Base-by-base conservation (phyloP, 2,329 filamentous ascomycete genomes). In the Monosporascus sp. region DNA sequence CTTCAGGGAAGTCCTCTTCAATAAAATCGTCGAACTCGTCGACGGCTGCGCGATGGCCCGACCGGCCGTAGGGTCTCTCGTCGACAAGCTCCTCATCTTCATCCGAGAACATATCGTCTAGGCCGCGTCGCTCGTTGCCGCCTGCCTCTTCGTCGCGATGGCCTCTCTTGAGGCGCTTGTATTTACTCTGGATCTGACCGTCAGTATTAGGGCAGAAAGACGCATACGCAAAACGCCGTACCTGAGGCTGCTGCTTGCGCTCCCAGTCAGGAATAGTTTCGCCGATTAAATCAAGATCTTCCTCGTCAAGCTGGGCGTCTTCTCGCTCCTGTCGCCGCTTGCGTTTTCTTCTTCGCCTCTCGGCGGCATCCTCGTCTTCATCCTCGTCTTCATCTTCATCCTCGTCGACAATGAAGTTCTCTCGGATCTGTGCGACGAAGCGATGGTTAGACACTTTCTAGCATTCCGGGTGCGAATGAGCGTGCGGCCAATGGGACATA, bases 1-100 rank as follows among this genome's bases (percentile, higher is more conserved):
- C 91, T 49, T 91, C 89, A 49, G 91, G 89, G 57, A 91, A 92
- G 64, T 97, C 94, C 63, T 97, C 91, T 68, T 97, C 93, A 66
- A 99, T 99, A 71, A 99, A 99, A 68, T 93, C 92, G 56, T 91
- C 91, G 70, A 96, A 90, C 65, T 96, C 91, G 69, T 95, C 89
- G 47, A 82, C 82, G 56, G 82, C 77, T 37, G 78, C 78, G 54
- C 88, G 80, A 56, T 82, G 81, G 58, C 70, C 76, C 5, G 76
- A 71, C 58, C 81, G 73, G 37, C 72, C 73, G 54, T 81, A 82
- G 2, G 70, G 69, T 53, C 78, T 73, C 40, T 81, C 78, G 6
- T 83, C 80, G 52, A 58, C 79, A 53, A 80, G 84, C 19, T 88
- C 85, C 52, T 96, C 92, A 57, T 97, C 93, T 51, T 97, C 93